These are phyloP conservation scores for Pyrenochaeta sp. DNA, from an alignment of 2,329 filamentous ascomycete species.

Conservation along the genomic window DNA sequence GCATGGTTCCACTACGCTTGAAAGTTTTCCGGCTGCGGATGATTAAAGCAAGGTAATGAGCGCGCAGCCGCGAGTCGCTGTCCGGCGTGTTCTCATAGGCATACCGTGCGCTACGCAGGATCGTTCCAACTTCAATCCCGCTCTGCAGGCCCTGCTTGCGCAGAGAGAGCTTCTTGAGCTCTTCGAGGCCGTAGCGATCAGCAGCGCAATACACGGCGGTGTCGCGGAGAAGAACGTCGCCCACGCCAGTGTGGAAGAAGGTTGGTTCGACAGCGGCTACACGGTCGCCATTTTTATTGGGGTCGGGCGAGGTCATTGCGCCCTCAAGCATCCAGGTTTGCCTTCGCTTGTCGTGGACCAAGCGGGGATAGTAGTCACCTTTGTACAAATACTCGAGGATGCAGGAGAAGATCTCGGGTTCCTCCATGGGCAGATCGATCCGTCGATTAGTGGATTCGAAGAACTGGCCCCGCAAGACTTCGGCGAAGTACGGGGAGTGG, in stretches of 20 bases:
- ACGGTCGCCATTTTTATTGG: constrained; percentile 63
- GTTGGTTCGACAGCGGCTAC: constrained; percentile 71
- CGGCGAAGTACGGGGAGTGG: constrained; percentile 83
- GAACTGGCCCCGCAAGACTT: constrained; percentile 74
- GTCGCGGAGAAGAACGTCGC: constrained; percentile 83
- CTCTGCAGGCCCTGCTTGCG: constrained; percentile 94
- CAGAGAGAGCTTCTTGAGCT: constrained; percentile 88
- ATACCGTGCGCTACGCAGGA: constrained; percentile 91
- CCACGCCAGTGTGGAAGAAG: constrained; percentile 77
- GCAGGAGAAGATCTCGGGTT: constrained; percentile 91
- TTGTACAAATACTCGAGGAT: constrained; percentile 98
- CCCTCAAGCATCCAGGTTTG: constrained; percentile 92
- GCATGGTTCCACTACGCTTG: constrained; percentile 98
- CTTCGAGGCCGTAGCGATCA: constrained; percentile 87
- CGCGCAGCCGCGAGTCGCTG: constrained; percentile 88
- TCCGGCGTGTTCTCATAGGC: constrained; percentile 95
- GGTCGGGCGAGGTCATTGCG: constrained; percentile 63
- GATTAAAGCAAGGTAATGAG: constrained; percentile 96
- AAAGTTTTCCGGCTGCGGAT: constrained; percentile 97
- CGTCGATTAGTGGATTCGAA: constrained; percentile 74
- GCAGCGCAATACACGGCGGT: constrained; percentile 94
- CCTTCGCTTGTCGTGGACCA: constrained; percentile 84
- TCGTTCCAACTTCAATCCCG: constrained; percentile 89
- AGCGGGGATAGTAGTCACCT: constrained; percentile 90
- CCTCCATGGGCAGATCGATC: constrained; percentile 78